Evolutionary conservation across 192 early-diverging fungal species (phyloP).

Genomic region (Allomyces macrogynus): DNA sequence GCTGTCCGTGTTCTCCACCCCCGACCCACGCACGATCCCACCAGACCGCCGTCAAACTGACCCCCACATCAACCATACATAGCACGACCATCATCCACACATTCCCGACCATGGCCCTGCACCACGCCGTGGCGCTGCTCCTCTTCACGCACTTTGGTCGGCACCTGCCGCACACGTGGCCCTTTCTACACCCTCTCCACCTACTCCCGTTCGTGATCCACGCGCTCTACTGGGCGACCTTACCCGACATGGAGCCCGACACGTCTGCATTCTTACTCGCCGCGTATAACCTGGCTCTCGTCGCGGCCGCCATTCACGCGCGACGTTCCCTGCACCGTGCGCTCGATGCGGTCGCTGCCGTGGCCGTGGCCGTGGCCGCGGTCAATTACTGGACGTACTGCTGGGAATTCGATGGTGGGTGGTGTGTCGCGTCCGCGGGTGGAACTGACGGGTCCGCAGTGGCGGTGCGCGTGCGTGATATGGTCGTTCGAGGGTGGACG

Average conservation of each 20-base stretch:
- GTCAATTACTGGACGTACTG: slow-evolving; percentile 1
- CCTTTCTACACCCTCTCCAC: not conserved
- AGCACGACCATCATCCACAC: not conserved
- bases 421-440: not conserved
- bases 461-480: too few species aligned
- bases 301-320: not conserved
- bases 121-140: not conserved
- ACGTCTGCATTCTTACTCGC: not conserved
- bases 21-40: too few species aligned
- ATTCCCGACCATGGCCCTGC: not conserved
- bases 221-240: not conserved
- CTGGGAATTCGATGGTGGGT: not conserved
- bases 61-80: too few species aligned
- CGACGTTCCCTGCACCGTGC: not conserved
- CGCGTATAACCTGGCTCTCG: not conserved
- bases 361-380: not conserved
- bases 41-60: too few species aligned
- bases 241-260: not conserved
- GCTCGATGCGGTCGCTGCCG: not conserved
- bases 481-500: too few species aligned
- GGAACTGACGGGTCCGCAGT: too few species aligned
- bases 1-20: not conserved
- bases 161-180: not conserved
- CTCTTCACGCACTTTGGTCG: not conserved
- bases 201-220: not conserved